Evolutionary conservation across 148 eudicot species (phyloP).

Genomic region (Camellia sinensis): DNA sequence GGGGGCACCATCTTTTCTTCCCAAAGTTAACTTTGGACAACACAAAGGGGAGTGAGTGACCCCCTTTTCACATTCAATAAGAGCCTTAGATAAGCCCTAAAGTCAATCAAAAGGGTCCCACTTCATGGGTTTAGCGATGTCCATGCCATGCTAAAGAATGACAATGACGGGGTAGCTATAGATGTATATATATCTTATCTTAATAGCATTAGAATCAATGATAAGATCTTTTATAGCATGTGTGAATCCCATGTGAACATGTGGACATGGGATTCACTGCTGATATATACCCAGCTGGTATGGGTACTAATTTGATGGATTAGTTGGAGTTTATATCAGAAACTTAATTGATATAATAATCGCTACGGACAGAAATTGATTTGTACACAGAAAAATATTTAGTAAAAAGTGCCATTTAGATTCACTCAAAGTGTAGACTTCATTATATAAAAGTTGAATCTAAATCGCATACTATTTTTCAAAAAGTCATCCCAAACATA

Average conservation of each 20-base stretch:
- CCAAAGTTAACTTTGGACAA: background rate
- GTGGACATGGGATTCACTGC: too few species aligned
- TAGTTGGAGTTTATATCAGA: background rate
- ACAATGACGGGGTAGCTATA: background rate
- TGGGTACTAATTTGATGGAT: too few species aligned
- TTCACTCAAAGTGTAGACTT: too few species aligned
- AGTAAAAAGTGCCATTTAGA: too few species aligned
- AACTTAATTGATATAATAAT: background rate
- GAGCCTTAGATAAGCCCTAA: background rate
- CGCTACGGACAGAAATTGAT: too few species aligned
- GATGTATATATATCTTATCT: slow-evolving; percentile 4
- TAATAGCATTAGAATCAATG: background rate
- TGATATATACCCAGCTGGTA: too few species aligned
- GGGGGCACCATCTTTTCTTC: background rate
- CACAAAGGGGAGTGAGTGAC: too few species aligned
- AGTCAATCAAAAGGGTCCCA: slow-evolving; percentile 17
- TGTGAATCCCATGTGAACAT: too few species aligned
- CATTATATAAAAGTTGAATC: too few species aligned
- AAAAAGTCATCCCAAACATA: too few species aligned
- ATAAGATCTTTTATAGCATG: slow-evolving; percentile 8
- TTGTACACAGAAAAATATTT: too few species aligned
- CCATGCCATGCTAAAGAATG: slow-evolving; percentile 18
- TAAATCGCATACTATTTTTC: background rate
- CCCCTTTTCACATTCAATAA: background rate
- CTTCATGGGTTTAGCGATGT: background rate